Evolutionary conservation across 768 basidiomycete genomes (phyloP).

Genomic region (Cystobasidium tubakii): DNA sequence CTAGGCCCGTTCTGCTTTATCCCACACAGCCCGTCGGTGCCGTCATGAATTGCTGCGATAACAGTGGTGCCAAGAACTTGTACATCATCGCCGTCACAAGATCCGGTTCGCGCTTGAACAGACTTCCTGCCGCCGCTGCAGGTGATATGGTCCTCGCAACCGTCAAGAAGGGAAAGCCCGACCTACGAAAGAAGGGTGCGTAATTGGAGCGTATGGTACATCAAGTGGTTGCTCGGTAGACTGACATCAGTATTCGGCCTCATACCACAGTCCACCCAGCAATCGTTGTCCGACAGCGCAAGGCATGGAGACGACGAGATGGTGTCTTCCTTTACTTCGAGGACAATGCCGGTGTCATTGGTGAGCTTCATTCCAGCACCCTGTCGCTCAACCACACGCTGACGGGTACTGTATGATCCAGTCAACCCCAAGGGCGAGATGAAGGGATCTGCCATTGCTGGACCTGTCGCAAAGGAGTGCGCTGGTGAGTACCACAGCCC

Average conservation of each 20-base stretch:
- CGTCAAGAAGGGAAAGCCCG: constrained; percentile 99
- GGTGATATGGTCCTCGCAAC: constrained; percentile 88
- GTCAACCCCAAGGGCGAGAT: constrained; percentile 99
- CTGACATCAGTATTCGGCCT: not conserved
- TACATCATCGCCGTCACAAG: constrained; percentile 92
- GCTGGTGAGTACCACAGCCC: constrained; percentile 54
- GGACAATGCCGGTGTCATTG: constrained; percentile 47
- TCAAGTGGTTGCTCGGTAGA: too few species aligned
- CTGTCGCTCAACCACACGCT: too few species aligned
- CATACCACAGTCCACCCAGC: constrained; percentile 76
- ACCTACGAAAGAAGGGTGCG: constrained; percentile 98
- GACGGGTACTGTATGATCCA: not conserved
- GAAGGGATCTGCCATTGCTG: constrained; percentile 80
- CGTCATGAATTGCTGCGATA: constrained; percentile 67
- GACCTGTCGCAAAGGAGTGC: constrained; percentile 99
- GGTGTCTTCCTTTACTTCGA: constrained; percentile 88
- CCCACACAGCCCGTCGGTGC: constrained; percentile 33
- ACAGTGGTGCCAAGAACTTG: constrained; percentile 95
- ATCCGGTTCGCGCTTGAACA: constrained; percentile 91
- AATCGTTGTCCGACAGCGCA: constrained; percentile 94
- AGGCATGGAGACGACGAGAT: constrained; percentile 95
- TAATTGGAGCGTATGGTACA: constrained; percentile 38
- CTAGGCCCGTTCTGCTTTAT: not conserved
- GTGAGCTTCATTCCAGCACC: too few species aligned
- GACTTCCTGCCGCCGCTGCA: constrained; percentile 75